Conservation (phyloP, 2,329 filamentous ascomycete genomes). For the Xylaria hypoxylon region DNA sequence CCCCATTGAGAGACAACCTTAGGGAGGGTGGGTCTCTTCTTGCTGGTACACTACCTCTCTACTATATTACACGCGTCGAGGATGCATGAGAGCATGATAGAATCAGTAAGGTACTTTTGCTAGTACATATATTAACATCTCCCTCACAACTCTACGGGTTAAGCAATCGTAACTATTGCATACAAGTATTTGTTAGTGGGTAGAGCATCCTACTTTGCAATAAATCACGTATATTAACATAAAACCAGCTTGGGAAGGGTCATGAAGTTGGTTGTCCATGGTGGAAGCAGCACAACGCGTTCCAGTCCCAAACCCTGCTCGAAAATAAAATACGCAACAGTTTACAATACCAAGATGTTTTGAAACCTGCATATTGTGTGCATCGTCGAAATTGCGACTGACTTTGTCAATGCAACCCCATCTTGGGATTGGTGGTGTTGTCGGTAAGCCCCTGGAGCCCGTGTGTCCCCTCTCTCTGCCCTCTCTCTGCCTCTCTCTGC, state of each 20-base stretch:
- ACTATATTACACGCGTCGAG: slow-evolving; percentile 30
- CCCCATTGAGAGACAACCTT: slow-evolving; percentile 23
- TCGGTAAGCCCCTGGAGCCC: slow-evolving; percentile 33
- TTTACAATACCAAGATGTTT: slow-evolving; percentile 32
- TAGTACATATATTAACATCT: too few relatives aligned
- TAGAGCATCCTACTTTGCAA: too few relatives aligned
- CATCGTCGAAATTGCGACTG: slow-evolving; percentile 35
- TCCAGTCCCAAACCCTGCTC: slow-evolving; percentile 7
- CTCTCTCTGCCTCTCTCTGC: slow-evolving; percentile 31
- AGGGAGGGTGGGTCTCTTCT: slow-evolving; percentile 17
- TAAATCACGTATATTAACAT: neutral
- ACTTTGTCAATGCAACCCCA: slow-evolving; percentile 38
- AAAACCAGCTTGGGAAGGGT: neutral
- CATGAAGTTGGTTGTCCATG: neutral
- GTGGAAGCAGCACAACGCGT: slow-evolving; percentile 11
- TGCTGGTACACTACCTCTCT: slow-evolving; percentile 14
- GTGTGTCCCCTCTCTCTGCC: slow-evolving; percentile 18
- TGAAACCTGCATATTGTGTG: slow-evolving; percentile 39
- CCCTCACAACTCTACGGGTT: too few relatives aligned
- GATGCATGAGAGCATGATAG: slow-evolving; percentile 22
- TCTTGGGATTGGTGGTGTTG: slow-evolving; percentile 34
- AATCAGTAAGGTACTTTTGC: slow-evolving; percentile 16
- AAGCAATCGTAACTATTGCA: too few relatives aligned
- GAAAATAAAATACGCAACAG: slow-evolving; percentile 9
- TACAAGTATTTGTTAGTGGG: too few relatives aligned